phyloP scores from a whole-genome alignment of 2,329 filamentous ascomycete species.

The Chrysoporthe cubensis region DNA sequence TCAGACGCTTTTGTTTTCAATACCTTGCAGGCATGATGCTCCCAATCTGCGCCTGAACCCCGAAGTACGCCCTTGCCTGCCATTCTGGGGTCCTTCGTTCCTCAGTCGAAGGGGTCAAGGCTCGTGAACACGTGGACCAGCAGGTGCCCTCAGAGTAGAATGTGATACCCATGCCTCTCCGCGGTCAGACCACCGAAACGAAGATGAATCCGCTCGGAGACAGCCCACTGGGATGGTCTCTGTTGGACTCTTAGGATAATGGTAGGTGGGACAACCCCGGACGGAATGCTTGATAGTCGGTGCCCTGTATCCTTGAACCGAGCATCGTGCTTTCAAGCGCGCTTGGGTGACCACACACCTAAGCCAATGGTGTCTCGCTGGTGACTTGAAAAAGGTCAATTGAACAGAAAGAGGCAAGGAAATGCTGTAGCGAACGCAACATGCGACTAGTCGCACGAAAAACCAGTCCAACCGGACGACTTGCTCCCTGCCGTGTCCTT shows the following conservation, averaged over 20 bases:
- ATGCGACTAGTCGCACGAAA: slow-evolving; percentile 16
- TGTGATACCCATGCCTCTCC: background rate
- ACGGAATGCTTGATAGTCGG: background rate
- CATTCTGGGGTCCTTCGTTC: background rate
- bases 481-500: slow-evolving; percentile 3
- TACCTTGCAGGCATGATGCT: background rate
- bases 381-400: background rate
- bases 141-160: background rate
- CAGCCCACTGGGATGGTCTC: background rate
- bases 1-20: background rate
- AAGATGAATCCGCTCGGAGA: background rate
- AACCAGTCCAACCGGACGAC: slow-evolving; percentile 13
- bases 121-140: background rate
- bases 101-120: background rate
- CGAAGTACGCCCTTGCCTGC: background rate
- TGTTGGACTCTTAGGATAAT: background rate
- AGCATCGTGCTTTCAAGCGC: background rate
- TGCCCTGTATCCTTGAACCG: background rate
- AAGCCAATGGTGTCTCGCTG: background rate
- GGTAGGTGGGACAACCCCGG: background rate
- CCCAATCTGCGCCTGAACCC: background rate
- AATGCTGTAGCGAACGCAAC: slow-evolving; percentile 27
- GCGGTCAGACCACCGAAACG: background rate
- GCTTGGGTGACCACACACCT: background rate
- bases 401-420: background rate